Evolutionary conservation across 2,329 filamentous ascomycete genomes (phyloP), one percentile per base, ranked within the genome.

Genomic region (Ceratocystis destructans): DNA sequence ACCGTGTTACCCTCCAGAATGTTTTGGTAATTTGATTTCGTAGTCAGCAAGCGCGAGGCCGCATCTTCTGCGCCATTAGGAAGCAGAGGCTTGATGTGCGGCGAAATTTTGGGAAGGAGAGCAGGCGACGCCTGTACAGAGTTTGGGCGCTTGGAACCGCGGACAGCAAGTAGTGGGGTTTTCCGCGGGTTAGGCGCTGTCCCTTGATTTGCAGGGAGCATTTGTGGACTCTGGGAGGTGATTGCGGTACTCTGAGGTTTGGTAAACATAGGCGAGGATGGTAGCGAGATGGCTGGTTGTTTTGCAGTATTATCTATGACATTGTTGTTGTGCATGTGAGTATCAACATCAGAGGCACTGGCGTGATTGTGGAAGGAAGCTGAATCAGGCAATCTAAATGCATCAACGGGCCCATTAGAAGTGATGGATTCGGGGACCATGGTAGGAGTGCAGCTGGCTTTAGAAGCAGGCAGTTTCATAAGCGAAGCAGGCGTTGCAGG

Each of bases 1-100:
- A 96, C 85, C 66, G 87, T 87, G 63, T 91, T 97, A 62, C 94
- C 94, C 74, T 97, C 94, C 10, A 99, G 78, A 46, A 99, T 94
- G 71, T 96, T 96, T 72, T 97, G 93, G 72, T 99, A 99, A 73
- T 99, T 99, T 1, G 93, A 97, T 74, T 97, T 97, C 17, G 89
- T 90, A 45, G 92, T 89, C 33, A 99, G 81, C 57, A 97, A 82
- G 33, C 90, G 82, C n/a, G 83, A 86, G 0, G 84, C 81, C 1
- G 83, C 80, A 70, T 85, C 82, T 70, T 86, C 83, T 3, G 79
- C 79, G 1, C 82, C 79, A 66, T 80, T 76, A 22, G 91, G 90
- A 61, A 96, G 81, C 25, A 96, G 76, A 8, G 94, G 93, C 74
- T 96, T 96, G 74, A 99, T 96, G 74, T 85, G 96, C 2, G 93